These are phyloP conservation scores for Herpetospermum pedunculosum DNA, from an alignment of 306 rosid species.

Conservation along the genomic window DNA sequence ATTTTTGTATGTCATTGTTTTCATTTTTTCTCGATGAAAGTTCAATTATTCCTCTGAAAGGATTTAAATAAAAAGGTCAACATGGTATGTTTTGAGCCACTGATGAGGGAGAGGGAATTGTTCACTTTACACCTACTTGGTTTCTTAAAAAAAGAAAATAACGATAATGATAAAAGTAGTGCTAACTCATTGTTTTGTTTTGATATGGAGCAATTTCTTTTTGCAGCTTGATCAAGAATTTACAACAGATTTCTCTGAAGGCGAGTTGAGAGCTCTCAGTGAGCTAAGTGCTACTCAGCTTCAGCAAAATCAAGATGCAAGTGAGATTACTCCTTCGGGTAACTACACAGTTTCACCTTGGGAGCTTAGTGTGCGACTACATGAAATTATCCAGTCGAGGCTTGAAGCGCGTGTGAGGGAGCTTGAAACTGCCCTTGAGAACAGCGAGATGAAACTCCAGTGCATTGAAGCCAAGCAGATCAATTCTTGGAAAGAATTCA, in stretches of 20 bases:
- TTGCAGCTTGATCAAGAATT: conserved; percentile 65
- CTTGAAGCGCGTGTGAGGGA: conserved; percentile 59
- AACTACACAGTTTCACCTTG: conserved; percentile 65
- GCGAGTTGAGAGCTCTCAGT: conserved; percentile 38
- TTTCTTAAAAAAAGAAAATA: neutral
- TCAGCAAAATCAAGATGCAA: conserved; percentile 22
- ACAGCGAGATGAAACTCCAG: conserved; percentile 36
- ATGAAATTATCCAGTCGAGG: conserved; percentile 58
- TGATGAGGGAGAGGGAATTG: neutral
- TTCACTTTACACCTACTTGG: neutral
- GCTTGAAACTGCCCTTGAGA: conserved; percentile 60
- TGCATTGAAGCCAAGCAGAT: conserved; percentile 23
- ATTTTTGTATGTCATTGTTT: too few relatives aligned
- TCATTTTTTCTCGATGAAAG: too few relatives aligned
- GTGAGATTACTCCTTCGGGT: conserved; percentile 24
- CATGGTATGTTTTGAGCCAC: neutral
- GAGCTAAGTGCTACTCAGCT: conserved; percentile 11
- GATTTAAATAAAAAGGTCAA: too few relatives aligned
- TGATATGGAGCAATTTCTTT: neutral
- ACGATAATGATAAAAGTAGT: neutral
- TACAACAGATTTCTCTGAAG: conserved; percentile 44
- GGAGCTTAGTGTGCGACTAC: conserved; percentile 57
- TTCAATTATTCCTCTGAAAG: too few relatives aligned
- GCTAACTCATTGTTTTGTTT: neutral
- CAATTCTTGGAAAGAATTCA: conserved; percentile 16